phyloP scores from a whole-genome alignment of 805 yeast genomes.

The Nakazawaea laoshanensis region DNA sequence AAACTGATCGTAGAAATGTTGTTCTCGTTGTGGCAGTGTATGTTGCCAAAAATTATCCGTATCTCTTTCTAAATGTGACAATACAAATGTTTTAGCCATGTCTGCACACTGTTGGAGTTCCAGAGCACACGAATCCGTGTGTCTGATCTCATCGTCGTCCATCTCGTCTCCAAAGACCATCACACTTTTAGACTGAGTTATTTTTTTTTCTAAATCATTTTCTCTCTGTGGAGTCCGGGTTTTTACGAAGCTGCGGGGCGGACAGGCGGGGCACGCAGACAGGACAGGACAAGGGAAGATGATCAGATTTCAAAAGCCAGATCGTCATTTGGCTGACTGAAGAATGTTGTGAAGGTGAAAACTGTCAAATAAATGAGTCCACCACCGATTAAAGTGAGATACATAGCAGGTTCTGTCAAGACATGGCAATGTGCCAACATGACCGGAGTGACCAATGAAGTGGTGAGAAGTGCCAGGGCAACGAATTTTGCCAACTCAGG shows the following conservation, averaged over 20 bases:
- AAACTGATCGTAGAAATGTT: slow-evolving; percentile 21
- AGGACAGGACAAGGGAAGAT: not conserved
- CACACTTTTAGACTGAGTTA: too few relatives aligned
- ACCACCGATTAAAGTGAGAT: slow-evolving; percentile 80
- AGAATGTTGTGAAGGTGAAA: slow-evolving; percentile 72
- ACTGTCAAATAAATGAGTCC: slow-evolving; percentile 73
- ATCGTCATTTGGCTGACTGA: slow-evolving; percentile 41
- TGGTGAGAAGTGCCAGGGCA: slow-evolving; percentile 58
- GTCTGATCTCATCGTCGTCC: slow-evolving; percentile 28
- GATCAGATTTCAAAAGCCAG: slow-evolving; percentile 17
- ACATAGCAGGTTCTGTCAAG: slow-evolving; percentile 60
- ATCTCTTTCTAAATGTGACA: too few relatives aligned
- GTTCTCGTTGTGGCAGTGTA: slow-evolving; percentile 20
- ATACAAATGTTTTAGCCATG: too few relatives aligned
- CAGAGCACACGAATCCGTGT: slow-evolving; percentile 25
- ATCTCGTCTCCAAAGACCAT: not conserved
- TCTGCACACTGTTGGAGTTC: too few relatives aligned
- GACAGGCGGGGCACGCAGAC: not conserved
- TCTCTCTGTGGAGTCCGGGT: too few relatives aligned
- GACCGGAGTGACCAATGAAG: slow-evolving; percentile 45
- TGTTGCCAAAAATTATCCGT: slow-evolving; percentile 19
- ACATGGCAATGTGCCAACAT: slow-evolving; percentile 69
- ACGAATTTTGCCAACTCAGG: slow-evolving; percentile 68
- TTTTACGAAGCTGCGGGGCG: too few relatives aligned
- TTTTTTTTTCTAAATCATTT: too few relatives aligned